Conservation (phyloP, 345 rosid genomes). For the Corchorus olitorius region DNA sequence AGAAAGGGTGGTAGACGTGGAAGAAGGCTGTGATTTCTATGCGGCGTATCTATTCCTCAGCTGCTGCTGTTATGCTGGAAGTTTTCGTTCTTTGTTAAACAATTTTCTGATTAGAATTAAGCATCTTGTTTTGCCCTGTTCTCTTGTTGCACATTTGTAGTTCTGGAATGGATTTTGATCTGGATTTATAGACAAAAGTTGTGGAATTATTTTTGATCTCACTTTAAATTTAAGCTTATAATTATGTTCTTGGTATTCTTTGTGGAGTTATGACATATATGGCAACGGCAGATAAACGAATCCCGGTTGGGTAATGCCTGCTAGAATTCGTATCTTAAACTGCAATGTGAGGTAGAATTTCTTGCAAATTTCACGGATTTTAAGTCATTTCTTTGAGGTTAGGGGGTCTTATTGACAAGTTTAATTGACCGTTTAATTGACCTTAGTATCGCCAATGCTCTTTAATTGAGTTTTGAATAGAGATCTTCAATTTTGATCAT, state of each 20-base stretch:
- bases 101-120: conserved; percentile 4
- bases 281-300: not conserved
- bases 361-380: not conserved
- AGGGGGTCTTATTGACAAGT: not conserved
- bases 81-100: conserved; percentile 5
- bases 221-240: not conserved
- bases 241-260: not conserved
- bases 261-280: not conserved
- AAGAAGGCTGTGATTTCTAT: conserved; percentile 63
- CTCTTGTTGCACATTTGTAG: conserved; percentile 24
- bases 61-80: conserved; percentile 6
- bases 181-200: not conserved
- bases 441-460: not conserved
- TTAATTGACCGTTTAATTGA: not conserved
- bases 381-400: not conserved
- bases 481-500: too few species aligned
- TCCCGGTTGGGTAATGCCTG: not conserved
- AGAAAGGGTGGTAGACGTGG: conserved; percentile 95
- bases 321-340: too few species aligned
- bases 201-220: conserved; percentile 1
- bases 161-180: conserved; percentile 15
- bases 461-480: not conserved
- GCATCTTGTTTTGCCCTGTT: not conserved
- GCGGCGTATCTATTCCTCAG: conserved; percentile 1
- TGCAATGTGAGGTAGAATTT: not conserved